Percentiles rank a stretch among this genome's conserved stretches.
These are phyloP conservation scores for Cubamyces lactineus DNA, from an alignment of 768 basidiomycete genomes.

Conservation along the genomic window DNA sequence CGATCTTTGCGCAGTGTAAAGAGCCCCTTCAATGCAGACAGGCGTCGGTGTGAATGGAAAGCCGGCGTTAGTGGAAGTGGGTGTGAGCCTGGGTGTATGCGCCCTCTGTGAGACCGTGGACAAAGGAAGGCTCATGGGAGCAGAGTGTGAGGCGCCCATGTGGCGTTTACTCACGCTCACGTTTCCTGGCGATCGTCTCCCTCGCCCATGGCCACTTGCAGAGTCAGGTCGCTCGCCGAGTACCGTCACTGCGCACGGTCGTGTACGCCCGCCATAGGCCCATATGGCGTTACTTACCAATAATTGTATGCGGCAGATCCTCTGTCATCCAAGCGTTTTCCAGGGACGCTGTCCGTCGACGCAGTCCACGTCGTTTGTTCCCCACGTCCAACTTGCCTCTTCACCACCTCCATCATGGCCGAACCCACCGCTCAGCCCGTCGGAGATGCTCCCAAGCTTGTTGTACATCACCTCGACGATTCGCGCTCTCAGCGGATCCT, in stretches of 20 bases:
- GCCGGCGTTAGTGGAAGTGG: not conserved
- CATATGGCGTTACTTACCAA: too few species aligned
- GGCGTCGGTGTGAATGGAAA: not conserved
- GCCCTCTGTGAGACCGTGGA: too few species aligned
- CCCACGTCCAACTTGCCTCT: not conserved
- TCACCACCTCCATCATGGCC: constrained; percentile 18
- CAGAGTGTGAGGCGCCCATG: not conserved
- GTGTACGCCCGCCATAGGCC: too few species aligned
- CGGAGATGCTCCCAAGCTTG: constrained; percentile 18
- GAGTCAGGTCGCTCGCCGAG: too few species aligned
- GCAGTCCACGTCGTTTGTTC: not conserved
- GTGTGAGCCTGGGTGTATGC: constrained; percentile 2
- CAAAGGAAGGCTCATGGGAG: not conserved
- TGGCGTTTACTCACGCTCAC: not conserved
- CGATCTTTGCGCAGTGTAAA: not conserved
- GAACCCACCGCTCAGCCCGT: constrained; percentile 1
- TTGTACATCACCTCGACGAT: constrained; percentile 50
- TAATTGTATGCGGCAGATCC: too few species aligned
- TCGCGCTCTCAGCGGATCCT: constrained; percentile 54
- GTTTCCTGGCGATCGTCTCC: not conserved
- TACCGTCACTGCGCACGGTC: too few species aligned
- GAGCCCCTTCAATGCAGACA: not conserved
- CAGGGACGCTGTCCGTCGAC: not conserved
- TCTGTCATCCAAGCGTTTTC: too few species aligned
- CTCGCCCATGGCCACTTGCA: not conserved